Percentiles rank a stretch among this genome's conserved stretches.
phyloP scores from a whole-genome alignment of 495 filamentous ascomycete species.

The Aspergillus biplanus region DNA sequence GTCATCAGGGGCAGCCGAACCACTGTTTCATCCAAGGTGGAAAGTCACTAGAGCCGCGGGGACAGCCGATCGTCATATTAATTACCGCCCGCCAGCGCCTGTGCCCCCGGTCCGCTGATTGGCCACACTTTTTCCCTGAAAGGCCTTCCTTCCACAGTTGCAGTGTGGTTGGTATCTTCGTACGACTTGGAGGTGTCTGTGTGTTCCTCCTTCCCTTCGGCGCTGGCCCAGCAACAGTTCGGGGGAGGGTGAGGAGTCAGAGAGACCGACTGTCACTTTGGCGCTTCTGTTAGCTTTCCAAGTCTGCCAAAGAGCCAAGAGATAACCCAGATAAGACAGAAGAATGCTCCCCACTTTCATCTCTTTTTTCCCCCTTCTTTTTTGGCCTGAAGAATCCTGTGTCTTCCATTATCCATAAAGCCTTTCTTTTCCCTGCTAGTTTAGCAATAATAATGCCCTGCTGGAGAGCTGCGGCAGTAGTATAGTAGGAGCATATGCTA shows the following conservation, averaged over 20 bases:
- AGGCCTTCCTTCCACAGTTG: not conserved
- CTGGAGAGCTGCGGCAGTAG: not conserved
- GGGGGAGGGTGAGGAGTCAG: not conserved
- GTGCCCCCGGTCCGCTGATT: not conserved
- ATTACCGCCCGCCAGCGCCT: not conserved
- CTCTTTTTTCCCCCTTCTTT: no score
- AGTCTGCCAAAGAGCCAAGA: not conserved
- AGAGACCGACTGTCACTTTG: not conserved
- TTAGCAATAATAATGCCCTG: not conserved
- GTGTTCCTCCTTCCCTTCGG: not conserved
- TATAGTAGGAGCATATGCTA: not conserved
- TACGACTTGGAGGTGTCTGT: not conserved
- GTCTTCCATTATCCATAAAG: not conserved
- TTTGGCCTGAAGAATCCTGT: not conserved
- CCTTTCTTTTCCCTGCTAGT: not conserved
- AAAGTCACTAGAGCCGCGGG: slow-evolving; percentile 24
- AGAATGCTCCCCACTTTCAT: not conserved
- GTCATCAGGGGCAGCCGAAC: slow-evolving; percentile 25
- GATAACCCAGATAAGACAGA: not conserved
- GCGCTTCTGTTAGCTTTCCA: not conserved
- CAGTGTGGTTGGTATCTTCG: not conserved
- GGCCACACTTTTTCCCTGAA: not conserved
- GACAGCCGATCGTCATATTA: slow-evolving; percentile 28
- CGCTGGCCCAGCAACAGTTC: not conserved
- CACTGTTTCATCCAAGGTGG: slow-evolving; percentile 25